These are phyloP conservation scores for Globisporangium barbulae DNA, from an alignment of 352 stramenopile genomes.

Conservation along the genomic window DNA sequence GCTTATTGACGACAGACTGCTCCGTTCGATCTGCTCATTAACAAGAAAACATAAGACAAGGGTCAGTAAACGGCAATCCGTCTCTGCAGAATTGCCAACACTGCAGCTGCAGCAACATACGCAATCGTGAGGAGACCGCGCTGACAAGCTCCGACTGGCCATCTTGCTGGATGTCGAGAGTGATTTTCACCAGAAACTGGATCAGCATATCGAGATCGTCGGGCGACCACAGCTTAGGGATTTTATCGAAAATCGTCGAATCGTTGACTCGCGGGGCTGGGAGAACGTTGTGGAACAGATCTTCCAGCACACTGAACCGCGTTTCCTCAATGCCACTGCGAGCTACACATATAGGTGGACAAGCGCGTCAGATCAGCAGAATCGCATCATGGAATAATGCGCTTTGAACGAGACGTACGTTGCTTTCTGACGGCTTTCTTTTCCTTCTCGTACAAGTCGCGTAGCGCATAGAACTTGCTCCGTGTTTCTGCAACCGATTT, in stretches of 20 bases:
- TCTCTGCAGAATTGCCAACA: background rate
- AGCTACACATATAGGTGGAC: conserved; percentile 1
- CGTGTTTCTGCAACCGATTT: conserved; percentile 60
- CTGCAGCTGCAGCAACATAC: conserved; percentile 7
- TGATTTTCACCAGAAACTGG: conserved; percentile 58
- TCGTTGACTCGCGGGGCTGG: conserved; percentile 24
- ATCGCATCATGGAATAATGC: background rate
- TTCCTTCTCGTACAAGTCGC: conserved; percentile 60
- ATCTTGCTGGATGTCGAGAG: conserved; percentile 47
- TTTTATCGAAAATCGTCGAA: conserved; percentile 24
- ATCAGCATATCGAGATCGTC: conserved; percentile 55
- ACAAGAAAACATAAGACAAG: background rate
- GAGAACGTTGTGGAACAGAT: conserved; percentile 51
- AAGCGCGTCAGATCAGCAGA: background rate
- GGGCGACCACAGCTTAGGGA: conserved; percentile 50
- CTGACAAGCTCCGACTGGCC: conserved; percentile 39
- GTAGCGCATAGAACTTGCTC: conserved; percentile 72
- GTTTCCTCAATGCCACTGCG: conserved; percentile 21
- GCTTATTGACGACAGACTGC: conserved; percentile 51
- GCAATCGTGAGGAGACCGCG: conserved; percentile 27
- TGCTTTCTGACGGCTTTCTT: conserved; percentile 17
- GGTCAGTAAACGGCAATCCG: background rate
- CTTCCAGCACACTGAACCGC: conserved; percentile 37
- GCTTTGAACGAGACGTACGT: background rate
- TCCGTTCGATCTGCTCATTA: conserved; percentile 38